Conservation (phyloP, 257 asterid genomes). For the Mitragyna speciosa region DNA sequence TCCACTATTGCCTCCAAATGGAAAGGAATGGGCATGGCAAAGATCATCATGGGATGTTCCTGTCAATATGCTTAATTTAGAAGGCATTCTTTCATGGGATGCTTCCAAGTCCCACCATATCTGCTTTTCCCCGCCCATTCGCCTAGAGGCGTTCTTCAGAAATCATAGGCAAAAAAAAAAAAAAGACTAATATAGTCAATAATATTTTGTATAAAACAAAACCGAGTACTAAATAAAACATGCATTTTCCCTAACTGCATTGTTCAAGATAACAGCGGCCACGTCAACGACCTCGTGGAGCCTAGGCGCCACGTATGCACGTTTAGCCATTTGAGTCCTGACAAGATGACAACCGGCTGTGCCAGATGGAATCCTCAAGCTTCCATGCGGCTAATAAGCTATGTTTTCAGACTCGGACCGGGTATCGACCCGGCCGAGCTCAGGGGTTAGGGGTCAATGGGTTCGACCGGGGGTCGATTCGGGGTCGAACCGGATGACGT, state of each 20-base stretch:
- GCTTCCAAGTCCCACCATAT: background rate
- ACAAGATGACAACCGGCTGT: slow-evolving; percentile 27
- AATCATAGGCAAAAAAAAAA: no score
- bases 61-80: background rate
- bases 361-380: slow-evolving; percentile 15
- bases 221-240: no score
- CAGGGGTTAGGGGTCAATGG: no score
- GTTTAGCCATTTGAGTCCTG: slow-evolving; percentile 5
- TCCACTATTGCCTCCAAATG: background rate
- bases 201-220: no score
- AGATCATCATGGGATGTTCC: background rate
- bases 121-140: no score
- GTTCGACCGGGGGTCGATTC: no score
- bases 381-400: background rate
- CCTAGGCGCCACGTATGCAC: slow-evolving; percentile 9
- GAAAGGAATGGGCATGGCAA: background rate
- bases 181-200: no score
- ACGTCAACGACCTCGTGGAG: slow-evolving; percentile 13
- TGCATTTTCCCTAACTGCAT: no score
- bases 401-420: no score
- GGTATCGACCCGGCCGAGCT: no score
- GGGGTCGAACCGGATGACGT: no score
- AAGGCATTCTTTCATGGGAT: background rate
- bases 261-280: background rate
- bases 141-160: no score